phyloP scores from a whole-genome alignment of 257 asterid genomes.

The Penstemon barbatus region DNA sequence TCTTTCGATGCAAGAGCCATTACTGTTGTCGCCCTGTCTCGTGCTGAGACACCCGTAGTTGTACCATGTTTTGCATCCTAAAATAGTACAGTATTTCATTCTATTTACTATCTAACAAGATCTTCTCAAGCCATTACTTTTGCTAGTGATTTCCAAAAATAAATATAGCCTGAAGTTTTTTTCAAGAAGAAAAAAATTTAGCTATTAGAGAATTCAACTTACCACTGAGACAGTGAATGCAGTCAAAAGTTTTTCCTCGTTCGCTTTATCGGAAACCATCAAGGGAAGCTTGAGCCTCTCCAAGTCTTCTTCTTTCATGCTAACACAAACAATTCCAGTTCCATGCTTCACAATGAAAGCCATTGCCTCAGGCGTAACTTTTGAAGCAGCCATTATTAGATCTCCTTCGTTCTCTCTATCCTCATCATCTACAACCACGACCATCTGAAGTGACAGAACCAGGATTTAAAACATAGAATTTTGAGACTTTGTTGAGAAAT shows the following conservation, averaged over 20 bases:
- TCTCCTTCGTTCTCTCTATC: constrained; percentile 99
- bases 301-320: constrained; percentile 89
- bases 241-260: constrained; percentile 90
- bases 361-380: constrained; percentile 95
- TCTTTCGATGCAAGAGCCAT: constrained; percentile 79
- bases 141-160: too few species aligned
- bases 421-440: constrained; percentile 94
- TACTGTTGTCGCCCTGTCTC: constrained; percentile 87
- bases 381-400: constrained; percentile 90
- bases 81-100: constrained; percentile 14
- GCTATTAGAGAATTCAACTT: constrained; percentile 28
- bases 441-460: constrained; percentile 47
- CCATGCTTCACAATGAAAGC: constrained; percentile 97
- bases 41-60: constrained; percentile 95
- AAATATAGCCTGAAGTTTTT: too few species aligned
- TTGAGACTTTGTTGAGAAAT: too few species aligned
- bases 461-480: too few species aligned
- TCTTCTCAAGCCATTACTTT: not conserved
- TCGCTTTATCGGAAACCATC: constrained; percentile 85
- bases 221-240: constrained; percentile 99
- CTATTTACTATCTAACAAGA: not conserved
- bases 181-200: not conserved
- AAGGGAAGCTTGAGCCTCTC: constrained; percentile 83
- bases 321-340: constrained; percentile 97
- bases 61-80: constrained; percentile 97